These are phyloP conservation scores for Schwanniomyces vanrijiae DNA, from an alignment of 805 yeast genomes.

Conservation along the genomic window DNA sequence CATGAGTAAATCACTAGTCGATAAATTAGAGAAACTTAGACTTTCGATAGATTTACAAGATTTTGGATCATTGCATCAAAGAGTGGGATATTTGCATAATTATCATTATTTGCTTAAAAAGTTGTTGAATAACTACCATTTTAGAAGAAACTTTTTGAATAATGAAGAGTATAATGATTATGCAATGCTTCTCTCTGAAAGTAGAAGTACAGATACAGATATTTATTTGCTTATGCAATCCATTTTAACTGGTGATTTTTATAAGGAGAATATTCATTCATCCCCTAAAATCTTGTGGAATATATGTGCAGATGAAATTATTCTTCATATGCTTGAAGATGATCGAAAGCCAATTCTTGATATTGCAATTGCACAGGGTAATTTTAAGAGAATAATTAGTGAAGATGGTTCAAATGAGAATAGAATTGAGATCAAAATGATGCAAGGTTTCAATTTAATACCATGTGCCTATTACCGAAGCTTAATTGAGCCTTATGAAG, in stretches of 20 bases:
- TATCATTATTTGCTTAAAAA: constrained; percentile 41
- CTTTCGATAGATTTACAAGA: constrained; percentile 73
- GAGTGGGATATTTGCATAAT: constrained; percentile 50
- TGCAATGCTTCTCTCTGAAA: constrained; percentile 31
- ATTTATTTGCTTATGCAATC: constrained; percentile 36
- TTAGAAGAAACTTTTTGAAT: constrained; percentile 48
- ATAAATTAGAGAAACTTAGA: constrained; percentile 62
- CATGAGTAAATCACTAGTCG: constrained; percentile 52
- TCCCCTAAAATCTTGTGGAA: constrained; percentile 31
- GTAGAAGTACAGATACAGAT: constrained; percentile 34
- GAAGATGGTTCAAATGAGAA: constrained; percentile 44
- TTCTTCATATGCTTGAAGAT: constrained; percentile 41
- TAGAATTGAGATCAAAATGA: constrained; percentile 32
- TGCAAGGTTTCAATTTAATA: constrained; percentile 39
- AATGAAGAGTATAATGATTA: constrained; percentile 49
- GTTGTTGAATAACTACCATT: constrained; percentile 47
- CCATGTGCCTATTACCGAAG: constrained; percentile 29
- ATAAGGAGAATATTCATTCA: constrained; percentile 14
- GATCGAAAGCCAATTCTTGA: constrained; percentile 40
- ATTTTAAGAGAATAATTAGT: constrained; percentile 29
- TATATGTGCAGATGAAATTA: constrained; percentile 39
- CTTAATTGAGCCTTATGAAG: constrained; percentile 30
- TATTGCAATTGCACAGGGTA: constrained; percentile 34
- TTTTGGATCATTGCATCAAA: constrained; percentile 44
- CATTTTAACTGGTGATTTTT: constrained; percentile 33